Evolutionary conservation across 164 flowering plant species (phyloP), one percentile per base, ranked within the genome.

Genomic region (Nymphaea colorata): DNA sequence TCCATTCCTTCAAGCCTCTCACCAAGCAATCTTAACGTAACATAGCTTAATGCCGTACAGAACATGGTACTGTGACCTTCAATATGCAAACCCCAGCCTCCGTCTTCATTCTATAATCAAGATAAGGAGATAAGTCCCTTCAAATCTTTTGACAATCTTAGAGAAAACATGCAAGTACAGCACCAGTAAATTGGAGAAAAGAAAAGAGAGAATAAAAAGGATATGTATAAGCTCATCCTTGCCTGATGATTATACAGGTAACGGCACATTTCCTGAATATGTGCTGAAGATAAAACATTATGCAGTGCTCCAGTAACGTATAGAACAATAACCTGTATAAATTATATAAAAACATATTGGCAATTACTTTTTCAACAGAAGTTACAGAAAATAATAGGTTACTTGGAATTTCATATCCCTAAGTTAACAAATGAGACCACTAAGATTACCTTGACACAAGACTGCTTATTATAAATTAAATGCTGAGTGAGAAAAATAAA

Each of bases 31-130:
- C 93, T 77, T 66, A 88, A 61, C 3, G 83, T 64, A 1, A 88
- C 78, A 61, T 91, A 91, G 7, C 64, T 74, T 4, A 91, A 77
- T 18, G 68, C 81, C 3, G 94, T 79, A 66, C 87, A 66, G 61
- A 91, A 83, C 92, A 88, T 87, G 66, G 81, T 85, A 80, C 95
- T 88, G 42, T 42, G 73, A 11, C 95, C 95, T 68, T 86, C 91
- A 69, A 88, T 86, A 61, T 88, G 95, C 64, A 91, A 70, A 53
- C 95, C 97, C 95, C 95, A 91, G 0, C 93, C 97, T 43, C 97
- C 97, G 75, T 91, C 95, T 65, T 64, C 67, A 66, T 91, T 91
- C 95, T 90, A 75, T 64, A 70, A 65, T 36, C 11, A 25, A 25
- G 0, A 25, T 25, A 25, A 25, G 36, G 36, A 25, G 36, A 25